Conservation (phyloP, 495 filamentous ascomycete species). For the Lepraria neglecta region DNA sequence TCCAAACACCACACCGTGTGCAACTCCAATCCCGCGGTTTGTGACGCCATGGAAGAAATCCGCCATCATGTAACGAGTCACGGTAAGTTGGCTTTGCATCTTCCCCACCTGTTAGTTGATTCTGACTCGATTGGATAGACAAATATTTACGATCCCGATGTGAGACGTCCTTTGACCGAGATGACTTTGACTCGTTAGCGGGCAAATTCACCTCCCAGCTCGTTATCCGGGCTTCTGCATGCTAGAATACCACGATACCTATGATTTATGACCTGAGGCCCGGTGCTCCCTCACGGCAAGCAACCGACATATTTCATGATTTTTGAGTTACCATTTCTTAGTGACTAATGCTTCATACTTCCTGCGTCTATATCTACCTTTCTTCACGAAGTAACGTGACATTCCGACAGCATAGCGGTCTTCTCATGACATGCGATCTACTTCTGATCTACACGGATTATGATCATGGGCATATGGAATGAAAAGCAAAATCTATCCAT, state of each 20-base stretch:
- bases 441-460: conserved; percentile 6
- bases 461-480: conserved; percentile 3
- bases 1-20: conserved; percentile 78
- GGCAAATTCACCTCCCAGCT: conserved; percentile 93
- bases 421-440: conserved; percentile 1
- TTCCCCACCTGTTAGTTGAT: background rate
- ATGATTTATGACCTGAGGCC: conserved; percentile 1
- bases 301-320: background rate
- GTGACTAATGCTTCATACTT: background rate
- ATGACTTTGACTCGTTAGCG: conserved; percentile 86
- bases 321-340: background rate
- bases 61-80: conserved; percentile 80
- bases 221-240: conserved; percentile 84
- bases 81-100: conserved; percentile 50
- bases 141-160: conserved; percentile 52
- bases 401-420: conserved; percentile 10
- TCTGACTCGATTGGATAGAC: conserved; percentile 43
- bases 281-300: background rate
- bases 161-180: conserved; percentile 70
- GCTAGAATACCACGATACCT: conserved; percentile 14
- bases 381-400: background rate
- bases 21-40: conserved; percentile 80
- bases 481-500: background rate
- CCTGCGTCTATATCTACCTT: background rate
- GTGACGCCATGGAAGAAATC: conserved; percentile 91